Percentiles rank a stretch among this genome's conserved stretches.
Evolutionary conservation across 2,329 filamentous ascomycete genomes (phyloP).

Genomic region (Colletotrichum shisoi): DNA sequence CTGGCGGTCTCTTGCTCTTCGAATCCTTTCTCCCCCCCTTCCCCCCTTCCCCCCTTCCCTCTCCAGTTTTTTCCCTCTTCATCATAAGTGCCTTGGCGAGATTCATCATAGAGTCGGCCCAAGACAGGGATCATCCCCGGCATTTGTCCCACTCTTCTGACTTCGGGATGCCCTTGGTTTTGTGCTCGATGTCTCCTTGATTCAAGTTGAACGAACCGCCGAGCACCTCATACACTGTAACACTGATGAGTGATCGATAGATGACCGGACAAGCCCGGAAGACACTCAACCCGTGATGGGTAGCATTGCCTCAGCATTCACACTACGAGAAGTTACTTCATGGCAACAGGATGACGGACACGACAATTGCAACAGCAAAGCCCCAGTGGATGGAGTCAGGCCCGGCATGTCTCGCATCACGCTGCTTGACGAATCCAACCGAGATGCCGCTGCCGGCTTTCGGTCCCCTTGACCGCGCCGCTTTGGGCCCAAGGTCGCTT

Average conservation of each 20-base stretch:
- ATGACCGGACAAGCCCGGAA: not conserved
- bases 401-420: constrained; percentile 20
- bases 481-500: not conserved
- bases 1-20: not conserved
- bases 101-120: constrained; percentile 3
- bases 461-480: constrained; percentile 14
- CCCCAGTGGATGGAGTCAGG: constrained; percentile 1
- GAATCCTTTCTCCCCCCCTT: too few relatives aligned
- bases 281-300: not conserved
- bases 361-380: not conserved
- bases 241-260: not conserved
- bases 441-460: constrained; percentile 17
- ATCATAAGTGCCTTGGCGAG: constrained; percentile 26
- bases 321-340: constrained; percentile 1
- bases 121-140: constrained; percentile 20
- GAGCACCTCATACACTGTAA: not conserved
- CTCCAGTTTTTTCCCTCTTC: not conserved
- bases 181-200: not conserved
- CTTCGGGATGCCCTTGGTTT: not conserved
- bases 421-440: not conserved
- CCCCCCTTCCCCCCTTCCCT: too few relatives aligned
- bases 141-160: constrained; percentile 12
- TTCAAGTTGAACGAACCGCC: constrained; percentile 22
- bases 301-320: not conserved
- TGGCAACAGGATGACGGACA: not conserved